Base-by-base conservation (phyloP, 2,329 filamentous ascomycete genomes). In the Neofusicoccum umdonicola region DNA sequence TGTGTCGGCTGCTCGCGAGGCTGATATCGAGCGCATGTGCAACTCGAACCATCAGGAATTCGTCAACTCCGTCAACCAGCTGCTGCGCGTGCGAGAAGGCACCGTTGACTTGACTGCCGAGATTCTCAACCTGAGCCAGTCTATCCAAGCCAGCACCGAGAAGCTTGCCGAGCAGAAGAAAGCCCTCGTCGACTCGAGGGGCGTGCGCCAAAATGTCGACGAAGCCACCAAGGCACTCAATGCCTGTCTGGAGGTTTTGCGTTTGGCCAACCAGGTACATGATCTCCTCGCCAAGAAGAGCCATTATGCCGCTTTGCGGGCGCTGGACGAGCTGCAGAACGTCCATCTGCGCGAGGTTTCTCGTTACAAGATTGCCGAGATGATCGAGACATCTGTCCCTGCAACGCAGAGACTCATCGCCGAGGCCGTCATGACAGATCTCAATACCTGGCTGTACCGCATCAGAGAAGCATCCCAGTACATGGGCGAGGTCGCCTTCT, bases 31-130 rank as follows among this genome's bases (percentile, higher is more conserved):
- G 79, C 87, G 87, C 22, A 96, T 98, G 71, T 97, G 95, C 71
- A 88, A 97, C 72, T 94, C 91, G 11, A 97, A 97, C 72, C 95
- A 99, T 73, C 94, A 98, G 74, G 95, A 97, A 73, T 99, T 99
- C 73, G 89, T 98, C 39, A 88, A 87, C 68, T 97, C 94, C 0
- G 93, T 99, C 69, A 96, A 95, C 72, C 92, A 96, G 74, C 86
- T 99, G n/a, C 90, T 98, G 70, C 87, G 88, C 66, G 93, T 98
- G 60, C 90, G 94, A 62, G 92, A 97, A 77, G 93, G 92, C 45
- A 98, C 94, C 0, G 92, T 97, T 45, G 84, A 87, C 51, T 82
- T 99, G 72, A 98, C 94, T 1, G 87, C 90, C 44, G 94, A 99
- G 76, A 98, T 99, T 65, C 82, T 99, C 67, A 87, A 92, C 70